Conservation (phyloP, 257 asterid species). For the Mentha longifolia region DNA sequence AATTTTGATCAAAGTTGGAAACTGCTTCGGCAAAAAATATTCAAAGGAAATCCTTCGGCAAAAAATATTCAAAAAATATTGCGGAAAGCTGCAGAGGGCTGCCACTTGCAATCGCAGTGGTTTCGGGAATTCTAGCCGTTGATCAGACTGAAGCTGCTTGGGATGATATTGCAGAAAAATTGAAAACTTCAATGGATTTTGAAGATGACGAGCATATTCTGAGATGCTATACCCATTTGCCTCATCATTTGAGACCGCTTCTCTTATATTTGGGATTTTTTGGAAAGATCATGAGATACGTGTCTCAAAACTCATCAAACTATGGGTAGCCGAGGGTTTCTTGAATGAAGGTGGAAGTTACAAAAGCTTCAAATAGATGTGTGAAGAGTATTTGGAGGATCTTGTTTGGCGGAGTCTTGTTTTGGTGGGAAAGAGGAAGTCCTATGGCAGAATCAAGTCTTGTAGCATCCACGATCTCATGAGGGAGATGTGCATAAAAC, state of each 20-base stretch:
- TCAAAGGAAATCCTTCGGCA: background rate
- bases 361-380: background rate
- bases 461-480: background rate
- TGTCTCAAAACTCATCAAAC: conserved; percentile 1
- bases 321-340: conserved; percentile 20
- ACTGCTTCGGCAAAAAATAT: background rate
- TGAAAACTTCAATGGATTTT: background rate
- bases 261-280: conserved; percentile 5
- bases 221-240: conserved; percentile 17
- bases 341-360: background rate
- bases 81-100: background rate
- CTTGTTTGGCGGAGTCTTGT: conserved; percentile 17
- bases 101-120: background rate
- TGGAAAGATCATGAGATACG: background rate
- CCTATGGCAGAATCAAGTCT: conserved; percentile 7
- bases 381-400: background rate
- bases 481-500: conserved; percentile 19
- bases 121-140: too few relatives aligned
- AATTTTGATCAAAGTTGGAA: too few relatives aligned
- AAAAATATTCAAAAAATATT: too few relatives aligned
- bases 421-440: conserved; percentile 3
- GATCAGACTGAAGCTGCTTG: conserved; percentile 6
- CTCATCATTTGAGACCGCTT: conserved; percentile 15
- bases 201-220: background rate
- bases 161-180: background rate